A percentile compares a stretch with the other conserved stretches of the same genome.
These are phyloP conservation scores for Aspergillus hancockii DNA, from an alignment of 495 filamentous ascomycete genomes.

Conservation along the genomic window DNA sequence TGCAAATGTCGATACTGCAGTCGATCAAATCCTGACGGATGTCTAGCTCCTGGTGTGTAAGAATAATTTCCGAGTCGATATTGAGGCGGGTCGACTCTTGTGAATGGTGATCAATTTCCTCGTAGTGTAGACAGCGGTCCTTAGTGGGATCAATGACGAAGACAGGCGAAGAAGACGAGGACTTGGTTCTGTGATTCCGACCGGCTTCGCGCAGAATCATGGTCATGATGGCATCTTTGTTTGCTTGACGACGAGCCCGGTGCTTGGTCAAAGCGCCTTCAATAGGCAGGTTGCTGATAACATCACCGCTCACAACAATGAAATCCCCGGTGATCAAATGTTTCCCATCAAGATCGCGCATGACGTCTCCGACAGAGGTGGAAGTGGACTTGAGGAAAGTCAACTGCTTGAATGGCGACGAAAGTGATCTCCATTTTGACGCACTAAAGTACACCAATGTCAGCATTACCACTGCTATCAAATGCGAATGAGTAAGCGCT, in stretches of 20 bases:
- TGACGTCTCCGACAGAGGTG: constrained; percentile 89
- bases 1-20: constrained; percentile 96
- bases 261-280: constrained; percentile 77
- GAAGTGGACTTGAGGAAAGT: constrained; percentile 85
- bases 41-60: constrained; percentile 66
- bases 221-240: constrained; percentile 98
- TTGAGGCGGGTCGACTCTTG: constrained; percentile 56
- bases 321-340: constrained; percentile 88
- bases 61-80: constrained; percentile 73
- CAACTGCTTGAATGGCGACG: constrained; percentile 82
- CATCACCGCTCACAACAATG: constrained; percentile 86
- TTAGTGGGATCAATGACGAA: constrained; percentile 83
- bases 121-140: constrained; percentile 88
- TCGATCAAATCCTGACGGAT: constrained; percentile 88
- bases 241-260: constrained; percentile 73
- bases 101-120: constrained; percentile 60
- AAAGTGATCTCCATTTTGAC: constrained; percentile 67
- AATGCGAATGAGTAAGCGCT: background rate
- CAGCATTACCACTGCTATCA: background rate
- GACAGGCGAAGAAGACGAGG: constrained; percentile 69
- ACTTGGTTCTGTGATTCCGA: constrained; percentile 71
- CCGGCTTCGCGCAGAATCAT: constrained; percentile 85
- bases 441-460: constrained; percentile 34
- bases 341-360: constrained; percentile 89
- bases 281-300: constrained; percentile 88